Conservation (phyloP, 2,329 filamentous ascomycete species). For the Aspergillus tamarii region DNA sequence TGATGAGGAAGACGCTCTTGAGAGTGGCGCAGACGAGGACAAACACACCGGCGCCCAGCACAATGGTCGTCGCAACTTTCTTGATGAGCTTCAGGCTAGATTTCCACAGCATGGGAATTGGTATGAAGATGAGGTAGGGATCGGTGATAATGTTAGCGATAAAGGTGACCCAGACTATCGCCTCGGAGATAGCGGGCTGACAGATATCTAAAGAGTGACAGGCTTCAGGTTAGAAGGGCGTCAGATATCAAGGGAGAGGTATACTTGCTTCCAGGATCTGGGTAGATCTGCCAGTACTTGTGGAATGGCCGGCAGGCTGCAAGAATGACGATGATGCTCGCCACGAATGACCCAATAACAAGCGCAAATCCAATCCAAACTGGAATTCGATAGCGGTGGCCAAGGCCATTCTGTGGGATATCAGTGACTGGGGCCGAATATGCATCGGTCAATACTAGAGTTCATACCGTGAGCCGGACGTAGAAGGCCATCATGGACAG, state of each 20-base stretch:
- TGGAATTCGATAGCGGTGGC: constrained; percentile 34
- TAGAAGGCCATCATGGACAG: constrained; percentile 59
- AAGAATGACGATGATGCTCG: constrained; percentile 52
- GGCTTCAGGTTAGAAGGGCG: background rate
- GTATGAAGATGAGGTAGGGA: constrained; percentile 60
- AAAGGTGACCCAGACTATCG: constrained; percentile 52
- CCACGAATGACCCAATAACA: constrained; percentile 50
- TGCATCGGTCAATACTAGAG: background rate
- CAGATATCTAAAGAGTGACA: constrained; percentile 43
- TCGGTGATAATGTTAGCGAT: constrained; percentile 58
- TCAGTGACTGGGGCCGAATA: background rate
- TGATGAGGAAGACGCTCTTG: constrained; percentile 54
- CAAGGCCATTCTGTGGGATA: constrained; percentile 23
- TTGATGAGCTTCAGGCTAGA: constrained; percentile 51
- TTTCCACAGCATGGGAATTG: constrained; percentile 59
- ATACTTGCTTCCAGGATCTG: constrained; percentile 57
- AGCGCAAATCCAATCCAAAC: constrained; percentile 55
- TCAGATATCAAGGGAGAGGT: background rate
- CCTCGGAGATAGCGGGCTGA: constrained; percentile 53
- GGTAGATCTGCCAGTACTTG: constrained; percentile 61
- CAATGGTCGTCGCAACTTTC: constrained; percentile 53
- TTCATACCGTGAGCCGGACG: constrained; percentile 49
- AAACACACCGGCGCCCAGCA: constrained; percentile 58
- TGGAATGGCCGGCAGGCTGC: constrained; percentile 55
- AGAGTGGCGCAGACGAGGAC: constrained; percentile 56